Conservation (phyloP, 345 rosid species). For the Sisymbrium altissimum region DNA sequence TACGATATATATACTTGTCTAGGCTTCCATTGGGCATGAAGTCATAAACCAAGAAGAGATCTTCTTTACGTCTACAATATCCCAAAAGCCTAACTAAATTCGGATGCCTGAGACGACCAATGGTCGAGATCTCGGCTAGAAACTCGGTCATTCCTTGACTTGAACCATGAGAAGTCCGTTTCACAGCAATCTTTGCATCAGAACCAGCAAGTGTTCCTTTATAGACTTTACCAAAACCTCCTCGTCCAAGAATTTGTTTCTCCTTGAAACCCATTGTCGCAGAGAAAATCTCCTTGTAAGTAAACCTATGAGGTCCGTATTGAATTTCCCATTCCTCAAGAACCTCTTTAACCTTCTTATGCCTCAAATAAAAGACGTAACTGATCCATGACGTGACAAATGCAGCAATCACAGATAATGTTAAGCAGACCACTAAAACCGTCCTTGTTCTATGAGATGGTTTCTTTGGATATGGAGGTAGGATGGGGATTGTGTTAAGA, state of each 20-base stretch:
- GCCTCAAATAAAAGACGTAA: background rate
- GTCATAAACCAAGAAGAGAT: conserved; percentile 43
- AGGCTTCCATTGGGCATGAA: conserved; percentile 49
- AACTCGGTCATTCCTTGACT: background rate
- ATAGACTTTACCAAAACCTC: background rate
- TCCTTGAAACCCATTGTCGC: background rate
- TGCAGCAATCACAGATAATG: background rate
- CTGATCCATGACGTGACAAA: background rate
- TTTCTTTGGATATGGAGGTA: too few species aligned
- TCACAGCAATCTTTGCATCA: background rate
- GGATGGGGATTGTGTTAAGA: too few species aligned
- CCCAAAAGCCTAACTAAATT: background rate
- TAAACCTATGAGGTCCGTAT: background rate
- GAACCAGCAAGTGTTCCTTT: background rate
- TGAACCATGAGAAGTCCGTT: background rate
- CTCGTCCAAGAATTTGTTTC: background rate
- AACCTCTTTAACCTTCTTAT: background rate
- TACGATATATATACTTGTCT: conserved; percentile 31
- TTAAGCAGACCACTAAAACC: background rate
- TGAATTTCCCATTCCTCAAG: background rate
- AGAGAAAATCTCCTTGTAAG: background rate
- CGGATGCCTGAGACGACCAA: background rate
- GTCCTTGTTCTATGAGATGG: background rate
- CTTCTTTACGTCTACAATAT: too few species aligned
- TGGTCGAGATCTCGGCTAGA: background rate